Evolutionary conservation across 192 early-diverging fungal genomes (phyloP).

Genomic region (Gamsiella multidivaricata): DNA sequence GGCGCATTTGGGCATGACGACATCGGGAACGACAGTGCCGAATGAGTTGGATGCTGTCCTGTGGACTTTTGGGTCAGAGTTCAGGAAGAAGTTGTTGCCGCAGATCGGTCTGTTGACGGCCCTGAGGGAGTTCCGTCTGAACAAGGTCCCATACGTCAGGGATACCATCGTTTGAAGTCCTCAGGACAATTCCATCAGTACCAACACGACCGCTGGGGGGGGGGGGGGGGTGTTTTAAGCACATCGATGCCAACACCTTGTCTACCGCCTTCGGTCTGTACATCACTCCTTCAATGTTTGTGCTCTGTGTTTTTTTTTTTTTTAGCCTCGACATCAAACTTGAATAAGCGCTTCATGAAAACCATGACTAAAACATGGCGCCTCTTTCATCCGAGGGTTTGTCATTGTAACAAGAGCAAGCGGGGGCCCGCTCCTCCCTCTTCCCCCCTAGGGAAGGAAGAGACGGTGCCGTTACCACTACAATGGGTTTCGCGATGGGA

Average conservation of each 20-base stretch:
- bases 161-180: neutral
- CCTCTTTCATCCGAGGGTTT: too few species aligned
- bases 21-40: neutral
- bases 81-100: slow-evolving; percentile 21
- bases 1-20: neutral
- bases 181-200: too few species aligned
- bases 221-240: neutral
- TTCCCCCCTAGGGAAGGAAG: too few species aligned
- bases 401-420: too few species aligned
- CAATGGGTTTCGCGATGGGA: too few species aligned
- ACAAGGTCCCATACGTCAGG: slow-evolving; percentile 27
- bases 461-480: too few species aligned
- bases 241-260: neutral
- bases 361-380: too few species aligned
- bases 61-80: slow-evolving; percentile 35
- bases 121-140: slow-evolving; percentile 23
- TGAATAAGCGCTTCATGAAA: too few species aligned
- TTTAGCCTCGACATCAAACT: too few species aligned
- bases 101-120: slow-evolving; percentile 20
- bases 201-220: too few species aligned
- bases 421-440: too few species aligned
- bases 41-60: neutral
- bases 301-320: neutral
- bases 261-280: neutral
- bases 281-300: too few species aligned